Percentiles rank a stretch among this genome's conserved stretches.
phyloP scores from a whole-genome alignment of 495 filamentous ascomycete species.

The Penicillium pulvis region DNA sequence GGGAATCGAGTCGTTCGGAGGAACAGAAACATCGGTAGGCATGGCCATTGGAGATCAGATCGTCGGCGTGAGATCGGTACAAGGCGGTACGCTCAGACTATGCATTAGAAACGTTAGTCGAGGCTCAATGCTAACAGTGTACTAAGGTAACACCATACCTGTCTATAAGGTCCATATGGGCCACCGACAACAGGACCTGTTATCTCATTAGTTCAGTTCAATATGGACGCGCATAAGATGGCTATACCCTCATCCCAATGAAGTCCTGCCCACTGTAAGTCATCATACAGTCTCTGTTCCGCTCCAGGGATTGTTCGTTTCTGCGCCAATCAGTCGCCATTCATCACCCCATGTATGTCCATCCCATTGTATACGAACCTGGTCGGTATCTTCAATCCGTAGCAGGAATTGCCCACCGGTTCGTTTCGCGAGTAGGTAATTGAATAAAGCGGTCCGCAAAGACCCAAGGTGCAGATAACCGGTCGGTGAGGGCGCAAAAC shows the following conservation, averaged over 20 bases:
- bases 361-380: conserved; percentile 50
- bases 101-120: conserved; percentile 9
- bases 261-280: conserved; percentile 86
- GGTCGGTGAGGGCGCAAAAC: conserved; percentile 95
- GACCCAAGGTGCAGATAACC: conserved; percentile 92
- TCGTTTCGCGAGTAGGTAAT: conserved; percentile 82
- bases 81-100: conserved; percentile 78
- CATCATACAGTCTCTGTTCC: conserved; percentile 71
- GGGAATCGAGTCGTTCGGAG: conserved; percentile 63
- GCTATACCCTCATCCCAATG: conserved; percentile 85
- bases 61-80: conserved; percentile 71
- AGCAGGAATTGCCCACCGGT: conserved; percentile 93
- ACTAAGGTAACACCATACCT: conserved; percentile 53
- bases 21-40: conserved; percentile 96
- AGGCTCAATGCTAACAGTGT: neutral
- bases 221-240: neutral
- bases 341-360: neutral
- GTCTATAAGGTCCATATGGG: conserved; percentile 81
- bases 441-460: conserved; percentile 87
- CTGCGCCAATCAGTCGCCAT: conserved; percentile 48
- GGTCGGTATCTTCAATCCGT: conserved; percentile 94
- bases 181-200: conserved; percentile 79
- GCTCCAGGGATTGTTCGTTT: conserved; percentile 78
- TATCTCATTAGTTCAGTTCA: conserved; percentile 4
- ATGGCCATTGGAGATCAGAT: conserved; percentile 67